Evolutionary conservation across 2,329 filamentous ascomycete genomes (phyloP).

Genomic region (Helminthosporium solani): DNA sequence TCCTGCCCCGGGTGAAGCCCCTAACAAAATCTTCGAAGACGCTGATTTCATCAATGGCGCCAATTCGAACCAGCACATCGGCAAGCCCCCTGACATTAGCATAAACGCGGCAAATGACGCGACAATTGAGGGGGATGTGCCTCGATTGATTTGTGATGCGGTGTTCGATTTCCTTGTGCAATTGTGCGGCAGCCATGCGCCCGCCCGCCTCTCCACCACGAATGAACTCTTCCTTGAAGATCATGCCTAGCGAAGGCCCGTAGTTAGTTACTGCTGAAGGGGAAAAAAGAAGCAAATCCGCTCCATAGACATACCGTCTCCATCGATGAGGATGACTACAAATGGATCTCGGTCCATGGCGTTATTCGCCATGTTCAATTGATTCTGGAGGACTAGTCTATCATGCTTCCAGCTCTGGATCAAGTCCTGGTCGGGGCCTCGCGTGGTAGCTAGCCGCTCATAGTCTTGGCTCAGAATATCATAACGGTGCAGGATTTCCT

Average conservation of each 20-base stretch:
- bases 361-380: constrained; percentile 3
- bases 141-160: constrained; percentile 43
- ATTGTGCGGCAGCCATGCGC: constrained; percentile 52
- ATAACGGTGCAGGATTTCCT: constrained; percentile 47
- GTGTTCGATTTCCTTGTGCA: constrained; percentile 47
- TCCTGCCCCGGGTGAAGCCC: constrained; percentile 56
- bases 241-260: constrained; percentile 38
- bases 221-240: constrained; percentile 55
- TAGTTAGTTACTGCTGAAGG: too few species aligned
- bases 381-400: constrained; percentile 22
- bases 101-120: constrained; percentile 56
- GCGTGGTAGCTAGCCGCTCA: constrained; percentile 12
- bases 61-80: constrained; percentile 50
- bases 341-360: constrained; percentile 55
- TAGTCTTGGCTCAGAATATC: constrained; percentile 39
- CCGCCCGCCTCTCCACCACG: constrained; percentile 55
- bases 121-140: constrained; percentile 45
- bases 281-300: too few species aligned
- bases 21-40: constrained; percentile 54
- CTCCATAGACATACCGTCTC: constrained; percentile 51
- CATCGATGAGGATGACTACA: constrained; percentile 57
- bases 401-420: constrained; percentile 20
- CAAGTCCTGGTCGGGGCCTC: constrained; percentile 18
- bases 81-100: constrained; percentile 54
- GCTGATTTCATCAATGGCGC: constrained; percentile 40